Percentiles rank a stretch among this genome's conserved stretches.
phyloP scores from a whole-genome alignment of 768 basidiomycete genomes.

The Lentinula boryana region DNA sequence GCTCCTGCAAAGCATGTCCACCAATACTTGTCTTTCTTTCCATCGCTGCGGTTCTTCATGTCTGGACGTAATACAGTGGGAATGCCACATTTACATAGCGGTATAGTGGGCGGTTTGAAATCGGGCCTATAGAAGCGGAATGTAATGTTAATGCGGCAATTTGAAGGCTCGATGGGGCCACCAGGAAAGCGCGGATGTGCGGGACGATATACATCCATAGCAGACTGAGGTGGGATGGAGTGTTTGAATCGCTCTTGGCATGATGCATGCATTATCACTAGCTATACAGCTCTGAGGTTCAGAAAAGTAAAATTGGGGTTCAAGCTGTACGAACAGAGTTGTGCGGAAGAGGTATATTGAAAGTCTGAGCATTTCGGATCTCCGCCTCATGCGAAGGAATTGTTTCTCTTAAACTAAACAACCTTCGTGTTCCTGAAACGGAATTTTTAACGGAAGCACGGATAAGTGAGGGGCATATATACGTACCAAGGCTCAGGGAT shows the following conservation, averaged over 20 bases:
- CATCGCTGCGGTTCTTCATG: constrained; percentile 67
- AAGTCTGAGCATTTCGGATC: constrained; percentile 60
- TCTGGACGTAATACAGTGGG: constrained; percentile 70
- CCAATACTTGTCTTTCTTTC: constrained; percentile 60
- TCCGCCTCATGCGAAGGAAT: constrained; percentile 56
- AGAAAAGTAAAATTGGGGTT: constrained; percentile 1
- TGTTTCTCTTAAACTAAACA: constrained; percentile 73
- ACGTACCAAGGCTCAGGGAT: constrained; percentile 70
- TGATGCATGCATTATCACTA: constrained; percentile 84
- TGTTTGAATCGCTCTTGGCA: constrained; percentile 84
- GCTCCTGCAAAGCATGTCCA: constrained; percentile 79
- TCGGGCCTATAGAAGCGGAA: constrained; percentile 86
- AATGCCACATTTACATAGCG: constrained; percentile 67
- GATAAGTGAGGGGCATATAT: not conserved
- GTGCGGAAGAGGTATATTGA: constrained; percentile 69
- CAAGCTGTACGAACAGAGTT: constrained; percentile 54
- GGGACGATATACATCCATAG: constrained; percentile 70
- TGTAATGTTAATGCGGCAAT: constrained; percentile 77
- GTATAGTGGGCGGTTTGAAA: constrained; percentile 59
- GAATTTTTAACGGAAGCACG: not conserved
- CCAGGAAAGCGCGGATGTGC: constrained; percentile 28
- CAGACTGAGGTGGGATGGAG: constrained; percentile 63
- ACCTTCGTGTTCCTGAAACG: constrained; percentile 53
- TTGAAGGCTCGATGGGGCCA: constrained; percentile 39
- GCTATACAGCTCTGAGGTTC: constrained; percentile 28